Evolutionary conservation across 2,329 filamentous ascomycete genomes (phyloP).

Genomic region (Penicillium italicum): DNA sequence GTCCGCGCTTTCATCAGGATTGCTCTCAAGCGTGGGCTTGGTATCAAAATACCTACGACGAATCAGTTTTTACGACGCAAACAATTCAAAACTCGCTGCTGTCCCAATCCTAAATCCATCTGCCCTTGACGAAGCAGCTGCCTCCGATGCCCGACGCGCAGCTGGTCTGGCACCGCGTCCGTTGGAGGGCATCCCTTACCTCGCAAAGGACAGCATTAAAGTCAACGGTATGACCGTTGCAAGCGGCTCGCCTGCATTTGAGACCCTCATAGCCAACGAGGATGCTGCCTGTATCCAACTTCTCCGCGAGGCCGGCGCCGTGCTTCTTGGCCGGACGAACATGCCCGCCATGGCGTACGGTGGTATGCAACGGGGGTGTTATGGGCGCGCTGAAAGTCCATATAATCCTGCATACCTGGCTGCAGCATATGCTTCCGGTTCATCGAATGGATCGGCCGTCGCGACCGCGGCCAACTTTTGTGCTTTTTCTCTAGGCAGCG

Average conservation of each 20-base stretch:
- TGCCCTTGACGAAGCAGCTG: constrained; percentile 47
- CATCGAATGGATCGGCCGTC: constrained; percentile 55
- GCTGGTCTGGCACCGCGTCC: constrained; percentile 35
- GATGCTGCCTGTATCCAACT: constrained; percentile 52
- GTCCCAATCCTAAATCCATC: constrained; percentile 48
- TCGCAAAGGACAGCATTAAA: constrained; percentile 58
- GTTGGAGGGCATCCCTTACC: constrained; percentile 57
- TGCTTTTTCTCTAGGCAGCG: constrained; percentile 53
- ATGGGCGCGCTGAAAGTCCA: constrained; percentile 55
- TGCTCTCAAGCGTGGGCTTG: constrained; percentile 46
- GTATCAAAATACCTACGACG: constrained; percentile 47
- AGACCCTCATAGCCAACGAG: constrained; percentile 48
- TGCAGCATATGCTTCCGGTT: constrained; percentile 56
- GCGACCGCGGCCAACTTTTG: constrained; percentile 52
- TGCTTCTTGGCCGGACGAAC: constrained; percentile 56
- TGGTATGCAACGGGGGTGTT: constrained; percentile 56
- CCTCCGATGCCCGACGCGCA: constrained; percentile 47
- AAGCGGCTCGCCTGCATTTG: constrained; percentile 54
- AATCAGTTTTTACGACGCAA: constrained; percentile 47
- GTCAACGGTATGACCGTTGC: constrained; percentile 53
- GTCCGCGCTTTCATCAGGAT: constrained; percentile 40
- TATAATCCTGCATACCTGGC: constrained; percentile 55
- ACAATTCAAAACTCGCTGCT: constrained; percentile 44
- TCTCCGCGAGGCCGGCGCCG: constrained; percentile 49
- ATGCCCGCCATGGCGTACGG: constrained; percentile 60